Evolutionary conservation across 2,329 filamentous ascomycete species (phyloP).

Genomic region (Zymoseptoria brevis): DNA sequence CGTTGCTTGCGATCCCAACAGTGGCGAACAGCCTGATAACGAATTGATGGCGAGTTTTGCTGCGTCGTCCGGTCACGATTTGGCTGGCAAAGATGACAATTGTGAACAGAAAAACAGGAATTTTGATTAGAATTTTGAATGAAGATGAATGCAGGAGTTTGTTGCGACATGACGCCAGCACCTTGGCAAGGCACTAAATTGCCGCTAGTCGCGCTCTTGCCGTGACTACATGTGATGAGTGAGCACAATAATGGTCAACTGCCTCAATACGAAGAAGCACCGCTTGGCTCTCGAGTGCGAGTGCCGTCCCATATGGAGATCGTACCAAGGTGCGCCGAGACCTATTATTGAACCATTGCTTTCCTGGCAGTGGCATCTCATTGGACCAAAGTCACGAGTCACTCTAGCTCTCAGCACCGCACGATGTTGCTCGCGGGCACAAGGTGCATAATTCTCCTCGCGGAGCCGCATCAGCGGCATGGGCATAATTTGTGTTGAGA

Average conservation of each 20-base stretch:
- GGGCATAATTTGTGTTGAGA: not conserved
- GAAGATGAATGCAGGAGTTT: not conserved
- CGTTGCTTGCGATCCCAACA: not conserved
- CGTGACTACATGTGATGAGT: no score
- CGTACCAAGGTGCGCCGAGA: no score
- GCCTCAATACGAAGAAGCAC: no score
- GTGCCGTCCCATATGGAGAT: no score
- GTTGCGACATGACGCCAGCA: not conserved
- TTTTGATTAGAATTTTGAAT: not conserved
- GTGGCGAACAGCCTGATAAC: not conserved
- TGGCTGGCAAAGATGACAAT: not conserved
- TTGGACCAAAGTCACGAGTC: no score
- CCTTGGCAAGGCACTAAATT: not conserved
- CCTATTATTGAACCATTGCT: no score
- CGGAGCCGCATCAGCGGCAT: not conserved
- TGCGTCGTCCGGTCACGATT: not conserved
- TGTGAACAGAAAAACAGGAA: not conserved
- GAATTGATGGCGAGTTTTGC: not conserved
- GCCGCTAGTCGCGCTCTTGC: not conserved
- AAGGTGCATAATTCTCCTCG: not conserved
- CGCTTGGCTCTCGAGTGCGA: no score
- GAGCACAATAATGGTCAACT: no score
- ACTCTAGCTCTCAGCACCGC: no score
- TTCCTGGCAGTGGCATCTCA: no score
- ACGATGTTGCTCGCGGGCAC: not conserved